phyloP scores from a whole-genome alignment of 257 asterid species.

The Solanum sitiens region DNA sequence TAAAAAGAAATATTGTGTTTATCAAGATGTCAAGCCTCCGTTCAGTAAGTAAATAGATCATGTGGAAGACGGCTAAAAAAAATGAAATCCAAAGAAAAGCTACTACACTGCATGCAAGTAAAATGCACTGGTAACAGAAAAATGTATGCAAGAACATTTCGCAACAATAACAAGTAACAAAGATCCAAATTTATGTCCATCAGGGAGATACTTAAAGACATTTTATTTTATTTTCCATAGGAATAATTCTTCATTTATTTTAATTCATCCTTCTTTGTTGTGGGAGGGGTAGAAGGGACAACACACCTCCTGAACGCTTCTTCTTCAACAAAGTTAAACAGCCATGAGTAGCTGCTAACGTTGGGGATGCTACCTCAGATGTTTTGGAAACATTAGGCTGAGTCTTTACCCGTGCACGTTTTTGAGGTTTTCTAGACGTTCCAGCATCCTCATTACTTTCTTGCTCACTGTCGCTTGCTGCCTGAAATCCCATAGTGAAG shows the following conservation, averaged over 20 bases:
- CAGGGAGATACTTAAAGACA: not conserved
- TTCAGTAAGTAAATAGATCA: not conserved
- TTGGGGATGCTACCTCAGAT: conserved; percentile 35
- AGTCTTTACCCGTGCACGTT: conserved; percentile 60
- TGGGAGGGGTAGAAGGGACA: not conserved
- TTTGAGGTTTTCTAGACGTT: conserved; percentile 62
- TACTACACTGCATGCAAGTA: not conserved
- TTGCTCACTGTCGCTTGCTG: conserved; percentile 73
- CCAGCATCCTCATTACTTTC: conserved; percentile 79
- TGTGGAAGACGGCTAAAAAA: not conserved
- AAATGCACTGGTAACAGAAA: not conserved
- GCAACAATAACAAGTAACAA: not conserved
- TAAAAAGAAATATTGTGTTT: not conserved
- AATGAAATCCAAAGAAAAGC: not conserved
- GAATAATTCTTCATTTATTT: not conserved
- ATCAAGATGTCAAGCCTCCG: not conserved
- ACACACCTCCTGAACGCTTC: conserved; percentile 82
- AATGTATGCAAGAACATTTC: not conserved
- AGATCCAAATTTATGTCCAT: not conserved
- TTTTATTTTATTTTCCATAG: not conserved
- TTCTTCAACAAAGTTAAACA: conserved; percentile 57
- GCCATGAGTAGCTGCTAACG: conserved; percentile 37
- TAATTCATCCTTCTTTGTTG: not conserved
- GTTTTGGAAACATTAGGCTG: conserved; percentile 44
- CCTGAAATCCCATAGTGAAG: conserved; percentile 43